These are phyloP conservation scores for Trichophyton benhamiae DNA, from an alignment of 2,329 filamentous ascomycete species.

Conservation along the genomic window DNA sequence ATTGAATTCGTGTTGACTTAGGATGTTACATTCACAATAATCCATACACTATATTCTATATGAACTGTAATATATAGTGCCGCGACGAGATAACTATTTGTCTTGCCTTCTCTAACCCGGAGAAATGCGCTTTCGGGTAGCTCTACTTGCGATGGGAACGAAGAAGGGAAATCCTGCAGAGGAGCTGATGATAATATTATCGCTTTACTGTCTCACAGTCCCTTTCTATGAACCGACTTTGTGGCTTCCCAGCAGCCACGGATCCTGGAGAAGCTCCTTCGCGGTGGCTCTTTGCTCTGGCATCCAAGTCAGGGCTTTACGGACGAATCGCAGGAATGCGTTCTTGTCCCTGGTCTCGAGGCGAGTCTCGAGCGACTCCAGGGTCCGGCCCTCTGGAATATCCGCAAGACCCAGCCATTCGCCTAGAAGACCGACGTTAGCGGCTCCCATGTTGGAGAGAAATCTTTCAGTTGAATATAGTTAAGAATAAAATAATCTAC, in stretches of 20 bases:
- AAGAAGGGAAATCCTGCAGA: too few relatives aligned
- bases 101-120: too few relatives aligned
- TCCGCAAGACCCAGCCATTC: conserved; percentile 20
- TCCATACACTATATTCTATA: neutral
- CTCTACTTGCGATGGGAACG: neutral
- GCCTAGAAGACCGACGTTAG: conserved; percentile 12
- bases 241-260: conserved; percentile 3
- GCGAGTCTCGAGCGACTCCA: neutral
- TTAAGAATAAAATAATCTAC: conserved; percentile 15
- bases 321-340: conserved; percentile 25
- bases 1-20: neutral
- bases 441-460: neutral
- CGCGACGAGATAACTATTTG: too few relatives aligned
- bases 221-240: neutral
- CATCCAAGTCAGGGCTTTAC: conserved; percentile 26
- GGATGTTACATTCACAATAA: neutral
- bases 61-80: neutral
- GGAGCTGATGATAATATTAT: too few relatives aligned
- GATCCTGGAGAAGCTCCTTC: conserved; percentile 2
- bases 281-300: conserved; percentile 27
- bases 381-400: conserved; percentile 17
- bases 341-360: conserved; percentile 10
- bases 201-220: too few relatives aligned
- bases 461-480: neutral
- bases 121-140: neutral